phyloP scores from a whole-genome alignment of 805 yeast species.

The Metschnikowia aberdeeniae region DNA sequence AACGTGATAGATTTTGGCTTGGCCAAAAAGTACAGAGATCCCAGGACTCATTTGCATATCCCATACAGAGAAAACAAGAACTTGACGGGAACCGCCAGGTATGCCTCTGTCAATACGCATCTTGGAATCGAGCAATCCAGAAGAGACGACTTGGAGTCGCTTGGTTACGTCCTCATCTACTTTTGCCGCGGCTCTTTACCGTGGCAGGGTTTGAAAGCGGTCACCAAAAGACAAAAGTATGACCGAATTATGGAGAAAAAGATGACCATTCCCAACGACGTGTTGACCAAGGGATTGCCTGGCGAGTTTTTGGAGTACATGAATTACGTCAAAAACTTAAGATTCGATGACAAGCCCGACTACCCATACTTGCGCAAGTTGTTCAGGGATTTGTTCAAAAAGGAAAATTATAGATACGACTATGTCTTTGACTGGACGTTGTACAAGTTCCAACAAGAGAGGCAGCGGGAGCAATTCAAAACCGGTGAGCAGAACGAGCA shows the following conservation, averaged over 20 bases:
- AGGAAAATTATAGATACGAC: conserved; percentile 88
- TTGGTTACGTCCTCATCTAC: conserved; percentile 21
- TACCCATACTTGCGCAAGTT: conserved; percentile 82
- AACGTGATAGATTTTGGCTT: conserved; percentile 92
- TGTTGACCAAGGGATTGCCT: conserved; percentile 63
- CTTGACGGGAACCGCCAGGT: conserved; percentile 22
- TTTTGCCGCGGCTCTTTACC: conserved; percentile 21
- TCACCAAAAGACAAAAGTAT: conserved; percentile 21
- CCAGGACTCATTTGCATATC: conserved; percentile 88
- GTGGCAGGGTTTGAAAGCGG: conserved; percentile 23
- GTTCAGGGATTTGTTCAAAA: conserved; percentile 81
- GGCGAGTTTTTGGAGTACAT: conserved; percentile 83
- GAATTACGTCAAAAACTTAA: conserved; percentile 81
- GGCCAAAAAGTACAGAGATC: conserved; percentile 91
- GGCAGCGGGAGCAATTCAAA: conserved; percentile 44
- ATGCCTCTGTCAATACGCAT: conserved; percentile 22
- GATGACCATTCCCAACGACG: conserved; percentile 21
- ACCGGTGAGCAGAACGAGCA: conserved; percentile 25
- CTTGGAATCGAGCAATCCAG: conserved; percentile 21
- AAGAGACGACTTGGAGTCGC: conserved; percentile 21
- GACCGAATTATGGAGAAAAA: conserved; percentile 23
- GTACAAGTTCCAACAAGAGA: conserved; percentile 65
- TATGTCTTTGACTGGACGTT: conserved; percentile 97
- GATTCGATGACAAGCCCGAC: conserved; percentile 96
- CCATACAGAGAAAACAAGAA: conserved; percentile 42